Evolutionary conservation across 2,329 filamentous ascomycete genomes (phyloP).

Genomic region (Dactylellina cionopaga): DNA sequence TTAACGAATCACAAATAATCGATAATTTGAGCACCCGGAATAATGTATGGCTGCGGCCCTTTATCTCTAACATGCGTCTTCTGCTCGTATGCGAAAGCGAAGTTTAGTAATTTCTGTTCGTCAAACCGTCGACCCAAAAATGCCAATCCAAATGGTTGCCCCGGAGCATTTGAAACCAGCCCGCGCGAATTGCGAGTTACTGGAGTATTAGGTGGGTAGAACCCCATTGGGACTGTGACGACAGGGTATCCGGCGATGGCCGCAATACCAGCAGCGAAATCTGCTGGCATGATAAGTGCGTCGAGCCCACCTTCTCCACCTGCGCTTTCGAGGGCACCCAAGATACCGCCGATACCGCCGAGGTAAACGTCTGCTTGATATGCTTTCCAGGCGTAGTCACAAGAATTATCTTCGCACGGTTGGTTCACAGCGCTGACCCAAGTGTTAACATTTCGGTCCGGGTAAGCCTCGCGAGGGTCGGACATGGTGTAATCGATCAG

Average conservation of each 20-base stretch:
- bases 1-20: constrained; percentile 18
- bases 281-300: constrained; percentile 36
- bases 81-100: constrained; percentile 44
- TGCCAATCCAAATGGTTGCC: constrained; percentile 24
- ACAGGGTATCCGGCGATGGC: constrained; percentile 36
- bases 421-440: constrained; percentile 26
- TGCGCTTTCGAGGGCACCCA: constrained; percentile 26
- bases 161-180: constrained; percentile 20
- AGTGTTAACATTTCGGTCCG: constrained; percentile 30
- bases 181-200: constrained; percentile 13
- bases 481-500: constrained; percentile 31
- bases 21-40: constrained; percentile 17
- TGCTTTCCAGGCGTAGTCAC: constrained; percentile 16
- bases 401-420: constrained; percentile 38
- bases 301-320: constrained; percentile 27
- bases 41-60: constrained; percentile 22
- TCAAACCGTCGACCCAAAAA: constrained; percentile 36
- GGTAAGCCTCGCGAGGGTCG: constrained; percentile 32
- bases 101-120: constrained; percentile 38
- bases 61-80: constrained; percentile 37
- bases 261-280: constrained; percentile 20
- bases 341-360: constrained; percentile 33
- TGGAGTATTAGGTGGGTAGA: constrained; percentile 10
- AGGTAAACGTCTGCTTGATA: constrained; percentile 29
- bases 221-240: constrained; percentile 38